Percentiles rank a stretch among this genome's conserved stretches.
Evolutionary conservation across 1,284 basidiomycete species (phyloP).

Genomic region (Trichosporon faecale): DNA sequence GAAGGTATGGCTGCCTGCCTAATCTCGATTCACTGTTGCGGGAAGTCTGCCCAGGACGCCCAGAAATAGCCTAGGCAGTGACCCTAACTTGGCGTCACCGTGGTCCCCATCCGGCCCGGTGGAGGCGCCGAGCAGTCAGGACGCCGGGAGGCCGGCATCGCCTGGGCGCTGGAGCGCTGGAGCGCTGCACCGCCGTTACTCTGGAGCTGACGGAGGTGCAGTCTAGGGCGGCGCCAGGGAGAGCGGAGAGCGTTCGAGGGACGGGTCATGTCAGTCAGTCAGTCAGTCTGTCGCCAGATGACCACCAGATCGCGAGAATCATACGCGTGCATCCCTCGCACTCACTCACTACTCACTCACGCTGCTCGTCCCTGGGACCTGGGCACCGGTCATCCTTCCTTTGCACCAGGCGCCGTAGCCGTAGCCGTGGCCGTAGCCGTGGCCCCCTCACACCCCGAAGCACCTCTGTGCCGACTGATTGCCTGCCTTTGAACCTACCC

Average conservation of each 20-base stretch:
- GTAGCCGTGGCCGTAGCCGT: too few species aligned
- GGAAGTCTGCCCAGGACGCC: not conserved
- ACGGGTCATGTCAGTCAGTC: constrained; percentile 2
- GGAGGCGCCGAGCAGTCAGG: not conserved
- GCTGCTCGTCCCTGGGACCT: not conserved
- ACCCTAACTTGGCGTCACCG: not conserved
- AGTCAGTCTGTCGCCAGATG: too few species aligned
- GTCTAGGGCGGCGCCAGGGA: not conserved
- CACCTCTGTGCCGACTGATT: too few species aligned
- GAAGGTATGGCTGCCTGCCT: not conserved
- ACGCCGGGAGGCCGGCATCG: not conserved
- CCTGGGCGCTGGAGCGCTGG: too few species aligned
- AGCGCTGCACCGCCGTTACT: too few species aligned
- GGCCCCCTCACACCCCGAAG: too few species aligned
- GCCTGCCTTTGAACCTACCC: too few species aligned
- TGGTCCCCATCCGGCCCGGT: not conserved
- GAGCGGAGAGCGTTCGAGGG: not conserved
- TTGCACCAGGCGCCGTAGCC: not conserved
- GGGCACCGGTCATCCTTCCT: not conserved
- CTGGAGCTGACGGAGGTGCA: not conserved
- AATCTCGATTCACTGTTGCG: not conserved
- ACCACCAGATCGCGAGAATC: not conserved
- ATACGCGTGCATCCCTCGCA: not conserved
- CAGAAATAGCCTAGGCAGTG: not conserved
- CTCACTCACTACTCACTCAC: not conserved